Evolutionary conservation across 345 rosid genomes (phyloP), one percentile per base, ranked within the genome.

Genomic region (Moricandia moricandioides): DNA sequence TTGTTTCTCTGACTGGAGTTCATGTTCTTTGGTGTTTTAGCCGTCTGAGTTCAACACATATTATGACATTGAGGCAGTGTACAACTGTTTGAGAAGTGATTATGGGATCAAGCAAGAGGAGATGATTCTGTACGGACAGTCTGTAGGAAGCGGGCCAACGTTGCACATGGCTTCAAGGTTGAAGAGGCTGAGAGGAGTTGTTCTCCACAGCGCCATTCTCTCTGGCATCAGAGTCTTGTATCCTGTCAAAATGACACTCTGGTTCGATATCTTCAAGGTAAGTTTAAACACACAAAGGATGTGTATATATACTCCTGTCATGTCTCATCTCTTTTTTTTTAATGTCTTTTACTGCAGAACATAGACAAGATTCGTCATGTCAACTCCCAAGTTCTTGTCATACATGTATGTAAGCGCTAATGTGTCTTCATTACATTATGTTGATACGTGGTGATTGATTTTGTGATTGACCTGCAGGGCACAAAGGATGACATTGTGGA

Each of bases 121-220:
- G 39, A 65, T 95, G 75, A 95, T 92, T 37, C 60, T 95, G 30
- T 95, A 95, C 7, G 99, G 99, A 3, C 99, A 95, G 71, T 95
- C 99, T 13, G 99, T 95, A 51, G 99, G 99, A 61, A 95, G 99
- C 62, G 99, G 97, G 1, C 99, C 99, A 0, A 95, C 98, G 3
- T 73, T 92, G 59, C 99, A 95, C 75, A 78, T 95, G 78, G 99
- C 90, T 76, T 82, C 92, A 60, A 79, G 86, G 13, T 82, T 95
- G 65, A 82, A 85, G 63, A 85, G 76, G 71, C 76, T 90, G 60
- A 85, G 99, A 80, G 98, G 92, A 27, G 92, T 90, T 8, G 90
- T 95, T 80, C 97, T 95, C 81, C 99, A 95, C 37, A 92, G 99
- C 12, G 99, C 99, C 40, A 90, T 95, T 47, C 93, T 95, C 77